Base-by-base conservation (phyloP, 176 grass and related monocot species). In the Leersia perrieri region DNA sequence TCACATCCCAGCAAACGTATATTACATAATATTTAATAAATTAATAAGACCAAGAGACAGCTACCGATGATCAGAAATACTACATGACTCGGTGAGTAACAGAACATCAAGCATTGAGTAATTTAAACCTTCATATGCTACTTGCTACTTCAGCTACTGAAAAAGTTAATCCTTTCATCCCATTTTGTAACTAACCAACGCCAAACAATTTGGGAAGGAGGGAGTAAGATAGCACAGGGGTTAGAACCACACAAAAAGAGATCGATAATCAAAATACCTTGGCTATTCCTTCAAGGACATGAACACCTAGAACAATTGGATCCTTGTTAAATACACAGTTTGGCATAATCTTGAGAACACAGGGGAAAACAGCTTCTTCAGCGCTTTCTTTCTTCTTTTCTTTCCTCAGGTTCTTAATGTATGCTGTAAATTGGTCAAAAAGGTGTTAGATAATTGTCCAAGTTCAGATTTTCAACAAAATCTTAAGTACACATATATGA, bases 291-390 rank as follows among this genome's bases (percentile, higher is more conserved):
- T 93, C 94, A 47, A 97, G 91, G 64, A 97, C 81, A 91, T 97
- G 91, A 1, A 97, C 94, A 81, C 94, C 94, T 83, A 97, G 85
- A 80, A 97, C 91, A 3, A 97, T 97, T 16, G 94, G 94, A 68
- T 97, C 94, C 83, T 93, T 97, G 88, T 93, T 97, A 32, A 97
- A 97, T n/a, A 93, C 75, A 82, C 94, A 93, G 39, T 97, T 89
- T 35, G 90, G 90, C 88, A 93, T 97, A 33, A 97, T 97, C 80
- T 87, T 90, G 33, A 97, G 85, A 77, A 97, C 88, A 83, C 86
- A 91, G 10, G 93, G 90, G 90, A 91, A 97, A n/a, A 97, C 90
- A 78, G 88, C 88, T 68, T 97, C 94, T 14, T 93, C 90, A 11
- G 88, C 86, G 9, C 88, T 97, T 66, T 93, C 94, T 57, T 82